Conservation (phyloP, 1,284 basidiomycete species). For the Ganoderma boninense region DNA sequence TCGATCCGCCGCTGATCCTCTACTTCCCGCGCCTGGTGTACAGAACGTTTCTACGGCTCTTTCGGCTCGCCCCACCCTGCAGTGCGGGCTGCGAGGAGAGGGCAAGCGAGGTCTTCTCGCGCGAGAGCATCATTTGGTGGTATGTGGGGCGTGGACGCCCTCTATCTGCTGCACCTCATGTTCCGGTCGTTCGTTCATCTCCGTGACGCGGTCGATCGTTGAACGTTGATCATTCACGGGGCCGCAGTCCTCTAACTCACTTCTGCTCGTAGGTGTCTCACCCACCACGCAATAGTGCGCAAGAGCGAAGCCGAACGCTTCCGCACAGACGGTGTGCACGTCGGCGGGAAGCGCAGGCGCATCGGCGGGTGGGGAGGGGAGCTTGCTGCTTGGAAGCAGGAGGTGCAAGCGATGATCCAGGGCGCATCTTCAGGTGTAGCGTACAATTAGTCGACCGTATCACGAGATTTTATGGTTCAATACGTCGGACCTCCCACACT, state of each 20-base stretch:
- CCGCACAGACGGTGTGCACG: slow-evolving; percentile 31
- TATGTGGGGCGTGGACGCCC: slow-evolving; percentile 32
- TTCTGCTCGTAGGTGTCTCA: slow-evolving; percentile 42
- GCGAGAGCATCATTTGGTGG: slow-evolving; percentile 66
- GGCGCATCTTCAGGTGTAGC: not conserved
- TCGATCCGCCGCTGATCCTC: slow-evolving; percentile 65
- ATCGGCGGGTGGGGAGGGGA: slow-evolving; percentile 44
- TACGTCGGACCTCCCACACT: not conserved
- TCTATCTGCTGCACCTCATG: slow-evolving; percentile 1
- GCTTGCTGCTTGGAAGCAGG: slow-evolving; percentile 35
- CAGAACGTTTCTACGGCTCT: slow-evolving; percentile 60
- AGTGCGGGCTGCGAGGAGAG: slow-evolving; percentile 62
- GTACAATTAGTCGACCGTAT: slow-evolving; percentile 2
- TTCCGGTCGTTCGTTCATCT: slow-evolving; percentile 15
- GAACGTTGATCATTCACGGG: slow-evolving; percentile 2
- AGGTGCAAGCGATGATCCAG: slow-evolving; percentile 31
- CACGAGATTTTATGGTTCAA: not conserved
- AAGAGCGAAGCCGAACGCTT: slow-evolving; percentile 28
- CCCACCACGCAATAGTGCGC: slow-evolving; percentile 48
- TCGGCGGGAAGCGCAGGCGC: slow-evolving; percentile 38
- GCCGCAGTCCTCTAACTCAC: not conserved
- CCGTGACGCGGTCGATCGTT: slow-evolving; percentile 9
- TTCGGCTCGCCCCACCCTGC: slow-evolving; percentile 51
- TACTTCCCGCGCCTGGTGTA: slow-evolving; percentile 64
- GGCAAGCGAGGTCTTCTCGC: slow-evolving; percentile 52